Conservation (phyloP, 2,329 filamentous ascomycete species). For the Ascochyta rabiei region DNA sequence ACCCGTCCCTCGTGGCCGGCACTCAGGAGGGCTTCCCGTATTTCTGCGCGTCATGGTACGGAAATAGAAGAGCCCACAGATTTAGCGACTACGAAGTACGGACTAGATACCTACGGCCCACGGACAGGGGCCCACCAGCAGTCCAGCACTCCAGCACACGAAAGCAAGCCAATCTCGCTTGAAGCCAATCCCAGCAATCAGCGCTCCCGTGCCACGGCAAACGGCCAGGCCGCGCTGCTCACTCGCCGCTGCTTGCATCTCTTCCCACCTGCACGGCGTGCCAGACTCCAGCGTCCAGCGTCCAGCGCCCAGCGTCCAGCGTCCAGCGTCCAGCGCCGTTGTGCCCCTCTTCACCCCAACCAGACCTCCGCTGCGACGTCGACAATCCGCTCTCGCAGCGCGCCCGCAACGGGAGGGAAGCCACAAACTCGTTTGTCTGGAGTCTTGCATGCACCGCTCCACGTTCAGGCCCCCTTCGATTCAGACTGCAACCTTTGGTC, state of each 20-base stretch:
- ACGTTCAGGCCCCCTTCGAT: conserved; percentile 14
- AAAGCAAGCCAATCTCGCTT: conserved; percentile 23
- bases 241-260: conserved; percentile 8
- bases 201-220: conserved; percentile 14
- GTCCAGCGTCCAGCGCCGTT: neutral
- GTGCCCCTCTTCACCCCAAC: conserved; percentile 16
- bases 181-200: conserved; percentile 20
- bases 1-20: neutral
- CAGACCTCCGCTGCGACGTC: conserved; percentile 42
- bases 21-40: too few species aligned
- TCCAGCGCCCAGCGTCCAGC: too few species aligned
- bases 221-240: conserved; percentile 8
- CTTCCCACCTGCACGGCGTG: conserved; percentile 16
- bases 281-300: conserved; percentile 5
- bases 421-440: neutral
- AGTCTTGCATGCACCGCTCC: conserved; percentile 6
- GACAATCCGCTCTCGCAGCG: conserved; percentile 22
- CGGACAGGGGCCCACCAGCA: neutral
- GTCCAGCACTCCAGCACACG: neutral
- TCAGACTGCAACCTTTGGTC: conserved; percentile 16
- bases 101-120: too few species aligned
- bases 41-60: conserved; percentile 11
- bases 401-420: conserved; percentile 6
- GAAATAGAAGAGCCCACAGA: conserved; percentile 14
- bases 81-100: neutral